Evolutionary conservation across 2,329 filamentous ascomycete species (phyloP).

Genomic region (Trichoderma semiorbis): DNA sequence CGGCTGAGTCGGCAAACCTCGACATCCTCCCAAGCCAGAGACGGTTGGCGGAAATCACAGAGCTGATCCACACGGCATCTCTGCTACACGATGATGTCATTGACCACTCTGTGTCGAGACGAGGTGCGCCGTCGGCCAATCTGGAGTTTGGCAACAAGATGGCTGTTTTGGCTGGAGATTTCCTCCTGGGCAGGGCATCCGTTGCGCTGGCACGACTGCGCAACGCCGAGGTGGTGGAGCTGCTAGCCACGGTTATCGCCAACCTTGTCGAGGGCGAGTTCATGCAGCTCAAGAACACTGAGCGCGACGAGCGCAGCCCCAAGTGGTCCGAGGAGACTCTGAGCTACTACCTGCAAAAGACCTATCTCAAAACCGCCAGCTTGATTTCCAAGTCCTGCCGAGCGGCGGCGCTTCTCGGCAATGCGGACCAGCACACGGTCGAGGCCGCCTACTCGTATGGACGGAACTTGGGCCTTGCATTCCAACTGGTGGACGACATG

Average conservation of each 20-base stretch:
- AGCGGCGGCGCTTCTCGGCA: constrained; percentile 80
- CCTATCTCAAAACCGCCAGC: constrained; percentile 93
- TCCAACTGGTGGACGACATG: constrained; percentile 97
- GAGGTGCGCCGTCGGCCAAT: constrained; percentile 84
- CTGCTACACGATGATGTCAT: constrained; percentile 98
- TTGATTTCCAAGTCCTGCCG: constrained; percentile 95
- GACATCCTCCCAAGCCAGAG: constrained; percentile 91
- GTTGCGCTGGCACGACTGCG: constrained; percentile 86
- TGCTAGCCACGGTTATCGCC: constrained; percentile 92
- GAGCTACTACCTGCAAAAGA: constrained; percentile 95
- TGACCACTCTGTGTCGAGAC: constrained; percentile 81
- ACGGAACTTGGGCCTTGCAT: constrained; percentile 88
- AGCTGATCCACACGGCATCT: constrained; percentile 95
- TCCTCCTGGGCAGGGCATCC: constrained; percentile 86
- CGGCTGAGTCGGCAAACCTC: constrained; percentile 41
- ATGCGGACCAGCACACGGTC: constrained; percentile 71
- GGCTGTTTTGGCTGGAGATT: constrained; percentile 97
- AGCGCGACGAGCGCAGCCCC: constrained; percentile 78
- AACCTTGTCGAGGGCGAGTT: constrained; percentile 98
- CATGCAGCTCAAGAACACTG: constrained; percentile 98
- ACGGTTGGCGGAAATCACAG: constrained; percentile 91
- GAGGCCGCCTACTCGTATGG: constrained; percentile 91
- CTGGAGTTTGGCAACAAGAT: constrained; percentile 98
- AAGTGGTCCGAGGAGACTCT: constrained; percentile 85
- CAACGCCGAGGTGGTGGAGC: constrained; percentile 90